Conservation (phyloP, 2,329 filamentous ascomycete species). For the Colletotrichum noveboracense region DNA sequence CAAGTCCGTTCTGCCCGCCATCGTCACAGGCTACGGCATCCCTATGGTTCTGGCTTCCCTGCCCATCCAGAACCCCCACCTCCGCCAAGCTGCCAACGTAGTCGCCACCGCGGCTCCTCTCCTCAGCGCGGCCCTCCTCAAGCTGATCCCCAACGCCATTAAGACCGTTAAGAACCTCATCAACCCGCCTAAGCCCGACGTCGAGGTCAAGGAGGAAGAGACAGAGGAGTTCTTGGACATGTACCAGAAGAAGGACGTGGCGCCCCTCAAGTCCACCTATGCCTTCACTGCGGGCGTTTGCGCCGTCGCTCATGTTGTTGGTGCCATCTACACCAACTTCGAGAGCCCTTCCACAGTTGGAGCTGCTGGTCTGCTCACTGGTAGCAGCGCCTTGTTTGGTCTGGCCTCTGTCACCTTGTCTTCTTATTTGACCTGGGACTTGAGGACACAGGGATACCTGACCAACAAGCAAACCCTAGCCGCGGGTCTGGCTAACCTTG, state of each 20-base stretch:
- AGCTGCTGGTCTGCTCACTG: neutral
- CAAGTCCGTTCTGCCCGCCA: neutral
- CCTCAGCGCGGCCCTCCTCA: neutral
- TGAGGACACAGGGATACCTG: neutral
- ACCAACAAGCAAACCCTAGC: neutral
- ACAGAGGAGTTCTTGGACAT: neutral
- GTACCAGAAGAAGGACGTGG: neutral
- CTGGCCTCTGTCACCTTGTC: neutral
- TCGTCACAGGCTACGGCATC: neutral
- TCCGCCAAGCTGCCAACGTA: neutral
- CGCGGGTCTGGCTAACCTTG: neutral
- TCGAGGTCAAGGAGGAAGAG: neutral
- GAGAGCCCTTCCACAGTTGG: neutral
- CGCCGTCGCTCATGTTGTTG: neutral
- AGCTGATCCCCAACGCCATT: neutral
- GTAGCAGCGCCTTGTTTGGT: conserved; percentile 16
- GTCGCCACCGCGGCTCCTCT: neutral
- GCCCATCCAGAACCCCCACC: neutral
- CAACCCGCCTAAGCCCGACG: neutral
- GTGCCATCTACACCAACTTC: neutral
- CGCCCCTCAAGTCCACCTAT: neutral
- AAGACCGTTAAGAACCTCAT: neutral
- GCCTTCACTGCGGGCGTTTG: neutral
- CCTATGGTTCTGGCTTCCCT: neutral
- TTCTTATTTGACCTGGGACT: neutral